Base-by-base conservation (phyloP, 345 rosid species). In the Laguncularia racemosa region DNA sequence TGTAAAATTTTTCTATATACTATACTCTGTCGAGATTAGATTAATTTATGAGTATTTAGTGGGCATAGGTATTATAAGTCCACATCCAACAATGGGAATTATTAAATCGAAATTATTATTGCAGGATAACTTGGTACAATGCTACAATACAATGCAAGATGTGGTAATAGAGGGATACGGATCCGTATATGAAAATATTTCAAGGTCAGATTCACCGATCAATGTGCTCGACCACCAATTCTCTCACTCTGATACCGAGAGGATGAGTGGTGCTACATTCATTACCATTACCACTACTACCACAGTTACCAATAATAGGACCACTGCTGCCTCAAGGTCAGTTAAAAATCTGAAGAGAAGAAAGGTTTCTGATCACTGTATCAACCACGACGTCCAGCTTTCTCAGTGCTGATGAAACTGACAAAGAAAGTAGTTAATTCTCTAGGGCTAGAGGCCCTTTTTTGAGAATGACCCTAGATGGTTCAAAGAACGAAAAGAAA, bases 141-240 rank as follows among this genome's bases (percentile, higher is more conserved):
- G 87, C 70, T 75, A 59, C n/a, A 61, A 63, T 49, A 62, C 62
- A 21, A 33, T 79, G 76, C 73, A 71, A 64, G 77, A 73, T 43
- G 75, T 73, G 75, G 76, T 53, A 33, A 69, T 48, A 43, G 69
- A 63, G 44, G 58, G 49, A 20, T 48, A 60, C 59, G 77, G 71
- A 54, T 70, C 75, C 10, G 18, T 58, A 12, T 52, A 60, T 16
- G 76, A 78, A 16, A 51, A 57, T 18, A 19, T 57, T 44, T 76
- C 80, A 10, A 75, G 73, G 53, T 67, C 80, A 21, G 62, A 70
- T 72, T 80, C 89, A 0, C 79, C 85, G 46, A 47, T 56, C 13
- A 70, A 77, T 26, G 75, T 83, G 52, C 67, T 78, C 50, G 84
- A 80, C 51, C 65, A 76, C 56, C 60, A 54, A 3, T 73, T 71